Evolutionary conservation across 2,329 filamentous ascomycete species (phyloP).

Genomic region (Elsinoe batatas): DNA sequence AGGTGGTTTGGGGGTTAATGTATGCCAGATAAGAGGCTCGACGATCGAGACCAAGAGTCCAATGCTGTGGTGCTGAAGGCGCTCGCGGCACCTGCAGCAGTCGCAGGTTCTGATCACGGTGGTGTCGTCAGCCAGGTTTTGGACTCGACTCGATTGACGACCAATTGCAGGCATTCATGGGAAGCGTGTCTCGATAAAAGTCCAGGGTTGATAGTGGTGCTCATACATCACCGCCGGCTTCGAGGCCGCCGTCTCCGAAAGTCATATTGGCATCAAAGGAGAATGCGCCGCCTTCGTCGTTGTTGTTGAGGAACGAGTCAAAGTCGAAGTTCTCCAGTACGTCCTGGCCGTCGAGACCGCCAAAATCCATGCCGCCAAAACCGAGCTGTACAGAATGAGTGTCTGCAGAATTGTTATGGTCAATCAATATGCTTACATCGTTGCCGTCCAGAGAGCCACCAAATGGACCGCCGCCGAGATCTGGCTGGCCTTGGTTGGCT

Average conservation of each 20-base stretch:
- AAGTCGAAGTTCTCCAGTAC: constrained; percentile 60
- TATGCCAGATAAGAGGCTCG: no score
- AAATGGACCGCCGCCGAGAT: constrained; percentile 32
- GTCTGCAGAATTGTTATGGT: not conserved
- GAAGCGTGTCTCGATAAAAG: not conserved
- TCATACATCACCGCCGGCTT: constrained; percentile 18
- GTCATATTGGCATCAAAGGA: constrained; percentile 29
- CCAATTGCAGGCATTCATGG: no score
- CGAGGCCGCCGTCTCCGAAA: constrained; percentile 24
- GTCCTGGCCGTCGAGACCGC: constrained; percentile 47
- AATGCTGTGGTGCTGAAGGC: no score
- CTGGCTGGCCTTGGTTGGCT: constrained; percentile 17
- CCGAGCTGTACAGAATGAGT: constrained; percentile 22
- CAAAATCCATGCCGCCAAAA: constrained; percentile 32
- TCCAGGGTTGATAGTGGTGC: not conserved
- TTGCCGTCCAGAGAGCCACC: constrained; percentile 27
- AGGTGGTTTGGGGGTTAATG: not conserved
- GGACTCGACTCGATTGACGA: no score
- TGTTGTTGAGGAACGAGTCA: constrained; percentile 54
- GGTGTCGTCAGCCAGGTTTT: no score
- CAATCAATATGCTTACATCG: constrained; percentile 25
- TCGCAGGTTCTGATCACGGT: no score
- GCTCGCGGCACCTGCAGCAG: no score
- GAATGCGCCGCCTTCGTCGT: constrained; percentile 34
- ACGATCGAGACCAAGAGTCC: no score